A percentile compares a stretch with the other conserved stretches of the same genome.
These are phyloP conservation scores for Mycosphaerella sp. DNA, from an alignment of 2,329 filamentous ascomycete genomes.

Conservation along the genomic window DNA sequence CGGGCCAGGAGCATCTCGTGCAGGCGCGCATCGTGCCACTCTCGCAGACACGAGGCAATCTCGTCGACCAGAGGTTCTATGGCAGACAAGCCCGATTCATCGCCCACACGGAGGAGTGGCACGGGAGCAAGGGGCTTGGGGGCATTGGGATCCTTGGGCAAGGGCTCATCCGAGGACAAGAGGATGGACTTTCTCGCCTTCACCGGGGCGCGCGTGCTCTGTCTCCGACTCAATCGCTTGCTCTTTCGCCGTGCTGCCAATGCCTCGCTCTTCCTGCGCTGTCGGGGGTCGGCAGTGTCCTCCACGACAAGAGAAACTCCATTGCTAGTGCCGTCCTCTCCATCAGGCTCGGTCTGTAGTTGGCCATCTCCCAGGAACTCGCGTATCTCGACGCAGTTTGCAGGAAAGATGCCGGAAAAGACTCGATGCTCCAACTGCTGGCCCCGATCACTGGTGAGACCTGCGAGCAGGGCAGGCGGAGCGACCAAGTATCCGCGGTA, in stretches of 20 bases:
- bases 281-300: constrained; percentile 13
- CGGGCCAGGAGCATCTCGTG: constrained; percentile 82
- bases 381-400: constrained; percentile 88
- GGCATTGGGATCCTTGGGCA: constrained; percentile 53
- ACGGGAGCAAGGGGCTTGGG: constrained; percentile 85
- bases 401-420: constrained; percentile 96
- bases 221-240: constrained; percentile 28
- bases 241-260: constrained; percentile 26
- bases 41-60: constrained; percentile 89
- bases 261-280: constrained; percentile 29
- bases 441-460: constrained; percentile 81
- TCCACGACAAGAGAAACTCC: constrained; percentile 36
- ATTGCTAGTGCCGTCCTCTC: constrained; percentile 26
- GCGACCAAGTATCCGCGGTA: constrained; percentile 92
- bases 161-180: constrained; percentile 21
- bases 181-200: constrained; percentile 22
- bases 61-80: constrained; percentile 93
- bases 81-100: constrained; percentile 85
- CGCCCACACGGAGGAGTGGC: constrained; percentile 94
- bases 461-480: constrained; percentile 84
- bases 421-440: constrained; percentile 92
- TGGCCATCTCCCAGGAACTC: constrained; percentile 71
- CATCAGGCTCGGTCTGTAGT: not conserved
- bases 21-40: constrained; percentile 97
- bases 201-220: constrained; percentile 21